Evolutionary conservation across 768 basidiomycete genomes (phyloP).

Genomic region (Mycena filopes): DNA sequence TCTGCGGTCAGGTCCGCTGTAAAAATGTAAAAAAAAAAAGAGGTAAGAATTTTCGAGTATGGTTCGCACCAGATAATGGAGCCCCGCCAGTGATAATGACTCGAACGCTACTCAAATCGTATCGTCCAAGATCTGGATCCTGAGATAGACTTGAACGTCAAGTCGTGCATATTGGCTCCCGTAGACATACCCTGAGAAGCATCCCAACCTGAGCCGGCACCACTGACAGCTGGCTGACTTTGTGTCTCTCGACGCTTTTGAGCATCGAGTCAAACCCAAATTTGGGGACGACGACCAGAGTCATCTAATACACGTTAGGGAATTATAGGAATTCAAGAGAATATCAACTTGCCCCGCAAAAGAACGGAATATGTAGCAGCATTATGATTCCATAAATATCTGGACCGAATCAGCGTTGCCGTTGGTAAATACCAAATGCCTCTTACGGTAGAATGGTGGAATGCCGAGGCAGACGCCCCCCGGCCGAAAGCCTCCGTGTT

Average conservation of each 20-base stretch:
- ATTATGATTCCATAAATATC: not conserved
- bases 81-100: conserved; percentile 1
- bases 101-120: conserved; percentile 47
- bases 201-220: conserved; percentile 62
- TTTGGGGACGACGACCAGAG: conserved; percentile 57
- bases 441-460: conserved; percentile 54
- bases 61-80: conserved; percentile 1
- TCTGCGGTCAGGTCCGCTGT: conserved; percentile 52
- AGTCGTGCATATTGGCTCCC: too few relatives aligned
- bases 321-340: too few relatives aligned
- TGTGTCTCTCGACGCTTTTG: conserved; percentile 56
- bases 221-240: conserved; percentile 54
- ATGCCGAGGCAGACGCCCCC: conserved; percentile 3
- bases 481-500: conserved; percentile 38
- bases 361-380: conserved; percentile 11
- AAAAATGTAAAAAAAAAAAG: too few relatives aligned
- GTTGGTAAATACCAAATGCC: too few relatives aligned
- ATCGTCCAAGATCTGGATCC: conserved; percentile 4
- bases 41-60: too few relatives aligned
- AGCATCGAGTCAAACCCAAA: conserved; percentile 58
- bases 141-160: too few relatives aligned
- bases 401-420: too few relatives aligned
- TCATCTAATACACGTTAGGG: too few relatives aligned
- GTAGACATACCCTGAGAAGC: conserved; percentile 63
- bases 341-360: not conserved